Evolutionary conservation across 2,329 filamentous ascomycete species (phyloP).

Genomic region (Tolypocladium inflatum): DNA sequence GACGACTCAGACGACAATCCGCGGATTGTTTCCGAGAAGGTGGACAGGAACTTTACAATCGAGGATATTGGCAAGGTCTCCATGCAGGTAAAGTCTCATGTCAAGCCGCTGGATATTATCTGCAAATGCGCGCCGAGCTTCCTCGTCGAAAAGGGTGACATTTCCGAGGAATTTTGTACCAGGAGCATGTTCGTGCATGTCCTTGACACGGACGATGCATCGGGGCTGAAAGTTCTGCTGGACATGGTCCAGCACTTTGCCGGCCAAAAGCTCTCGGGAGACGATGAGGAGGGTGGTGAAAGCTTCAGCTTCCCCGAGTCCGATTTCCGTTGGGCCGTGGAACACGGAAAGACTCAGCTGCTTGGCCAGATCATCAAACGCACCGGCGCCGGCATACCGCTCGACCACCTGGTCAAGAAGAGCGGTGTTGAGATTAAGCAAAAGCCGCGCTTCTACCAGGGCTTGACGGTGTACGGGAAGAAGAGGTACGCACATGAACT

Average conservation of each 20-base stretch:
- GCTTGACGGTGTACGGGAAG: constrained; percentile 64
- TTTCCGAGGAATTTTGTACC: constrained; percentile 1
- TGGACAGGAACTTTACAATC: constrained; percentile 63
- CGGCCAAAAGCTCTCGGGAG: constrained; percentile 21
- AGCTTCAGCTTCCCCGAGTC: constrained; percentile 29
- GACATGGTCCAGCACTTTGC: constrained; percentile 39
- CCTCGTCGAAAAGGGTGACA: constrained; percentile 17
- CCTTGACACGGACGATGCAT: constrained; percentile 41
- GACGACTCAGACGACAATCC: constrained; percentile 28
- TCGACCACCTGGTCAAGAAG: constrained; percentile 56
- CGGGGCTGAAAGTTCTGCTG: constrained; percentile 48
- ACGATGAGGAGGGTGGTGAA: constrained; percentile 20
- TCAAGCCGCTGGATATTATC: constrained; percentile 46
- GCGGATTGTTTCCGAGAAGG: constrained; percentile 40
- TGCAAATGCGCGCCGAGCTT: constrained; percentile 25
- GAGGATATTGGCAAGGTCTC: constrained; percentile 65
- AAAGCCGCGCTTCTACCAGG: constrained; percentile 67
- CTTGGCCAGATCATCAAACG: constrained; percentile 55
- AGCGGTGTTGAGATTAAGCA: constrained; percentile 53
- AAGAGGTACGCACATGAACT: constrained; percentile 36
- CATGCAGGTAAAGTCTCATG: constrained; percentile 56
- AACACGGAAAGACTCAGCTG: constrained; percentile 41
- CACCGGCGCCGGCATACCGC: constrained; percentile 59
- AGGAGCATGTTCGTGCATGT: constrained; percentile 31
- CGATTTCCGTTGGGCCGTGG: constrained; percentile 34